Base-by-base conservation (phyloP, 768 basidiomycete species). In the Astraeus odoratus region DNA sequence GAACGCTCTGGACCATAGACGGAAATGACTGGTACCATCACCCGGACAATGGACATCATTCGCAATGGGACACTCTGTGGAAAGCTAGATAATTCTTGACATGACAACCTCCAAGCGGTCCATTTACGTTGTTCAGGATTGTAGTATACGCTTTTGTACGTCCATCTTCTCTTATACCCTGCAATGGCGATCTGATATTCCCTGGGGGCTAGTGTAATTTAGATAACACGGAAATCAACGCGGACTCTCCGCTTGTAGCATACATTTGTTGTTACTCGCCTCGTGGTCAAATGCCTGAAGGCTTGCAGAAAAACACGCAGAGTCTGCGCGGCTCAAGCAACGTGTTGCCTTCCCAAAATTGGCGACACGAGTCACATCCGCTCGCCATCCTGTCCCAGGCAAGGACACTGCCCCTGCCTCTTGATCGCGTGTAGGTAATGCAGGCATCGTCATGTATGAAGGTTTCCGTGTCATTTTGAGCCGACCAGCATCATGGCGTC, bases 11-110 rank as follows among this genome's bases (percentile, higher is more conserved):
- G 64, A 29, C 41, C 42, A 36, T 62, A 30, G 62, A 64, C 62
- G 63, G 63, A 66, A 56, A 64, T 66, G 64, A 66, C 47, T 64
- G 61, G 62, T 52, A 39, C 31, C 52, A 50, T 45, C 64, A 54
- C 25, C 50, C 56, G 5, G 62, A 64, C 40, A 46, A 20, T 16
- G 57, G 51, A 8, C 61, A 64, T 13, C 55, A 57, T 37, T 42
- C 51, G 10, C 59, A 62, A 35, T 23, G 58, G 31, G 64, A 64
- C 43, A 47, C 50, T 12, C 53, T 64, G 27, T 66, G 62, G 64
- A 64, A 59, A 50, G 27, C 49, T 19, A 51, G 33, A 48, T 64
- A 46, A 56, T 12, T 36, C 23, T 44, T 24, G 48, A 51, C n/a
- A 12, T 46, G 39, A 42, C 39, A 30, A 50, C 42, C 16, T 27